These are phyloP conservation scores for Mrakia frigida DNA, from an alignment of 768 basidiomycete species.

Conservation along the genomic window DNA sequence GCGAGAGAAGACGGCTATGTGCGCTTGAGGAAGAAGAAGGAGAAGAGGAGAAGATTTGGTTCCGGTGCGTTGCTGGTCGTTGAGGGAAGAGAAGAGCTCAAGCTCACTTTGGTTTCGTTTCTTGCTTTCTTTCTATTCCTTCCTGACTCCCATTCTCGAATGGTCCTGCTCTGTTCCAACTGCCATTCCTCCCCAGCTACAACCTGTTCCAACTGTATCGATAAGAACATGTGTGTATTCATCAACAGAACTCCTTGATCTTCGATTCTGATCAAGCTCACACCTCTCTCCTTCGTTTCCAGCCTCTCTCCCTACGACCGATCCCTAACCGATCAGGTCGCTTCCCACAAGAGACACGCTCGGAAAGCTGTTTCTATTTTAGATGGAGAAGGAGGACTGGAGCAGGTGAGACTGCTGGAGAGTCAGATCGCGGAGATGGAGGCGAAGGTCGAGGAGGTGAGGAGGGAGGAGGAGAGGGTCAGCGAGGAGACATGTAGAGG, in stretches of 20 bases:
- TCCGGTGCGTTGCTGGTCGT: background rate
- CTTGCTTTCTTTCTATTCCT: background rate
- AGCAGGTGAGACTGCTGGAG: slow-evolving; percentile 2
- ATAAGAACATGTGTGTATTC: background rate
- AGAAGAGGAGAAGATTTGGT: background rate
- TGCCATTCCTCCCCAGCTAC: background rate
- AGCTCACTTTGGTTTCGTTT: background rate
- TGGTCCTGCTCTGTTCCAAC: background rate
- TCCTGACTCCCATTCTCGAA: background rate
- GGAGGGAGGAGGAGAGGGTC: background rate
- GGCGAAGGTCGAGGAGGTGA: background rate
- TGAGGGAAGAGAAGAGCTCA: background rate
- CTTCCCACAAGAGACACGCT: background rate
- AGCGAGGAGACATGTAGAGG: background rate
- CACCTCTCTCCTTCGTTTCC: background rate
- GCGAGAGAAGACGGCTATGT: background rate
- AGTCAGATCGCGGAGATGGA: background rate
- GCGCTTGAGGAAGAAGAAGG: background rate
- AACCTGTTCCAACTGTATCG: background rate
- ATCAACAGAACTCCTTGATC: background rate
- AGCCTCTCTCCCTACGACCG: background rate
- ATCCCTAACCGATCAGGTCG: background rate
- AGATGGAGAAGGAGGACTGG: background rate
- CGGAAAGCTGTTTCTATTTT: background rate
- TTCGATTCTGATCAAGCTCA: background rate